A percentile compares a stretch with the other conserved stretches of the same genome.
These are phyloP conservation scores for Baudoinia panamericana DNA, from an alignment of 495 filamentous ascomycete species.

Conservation along the genomic window DNA sequence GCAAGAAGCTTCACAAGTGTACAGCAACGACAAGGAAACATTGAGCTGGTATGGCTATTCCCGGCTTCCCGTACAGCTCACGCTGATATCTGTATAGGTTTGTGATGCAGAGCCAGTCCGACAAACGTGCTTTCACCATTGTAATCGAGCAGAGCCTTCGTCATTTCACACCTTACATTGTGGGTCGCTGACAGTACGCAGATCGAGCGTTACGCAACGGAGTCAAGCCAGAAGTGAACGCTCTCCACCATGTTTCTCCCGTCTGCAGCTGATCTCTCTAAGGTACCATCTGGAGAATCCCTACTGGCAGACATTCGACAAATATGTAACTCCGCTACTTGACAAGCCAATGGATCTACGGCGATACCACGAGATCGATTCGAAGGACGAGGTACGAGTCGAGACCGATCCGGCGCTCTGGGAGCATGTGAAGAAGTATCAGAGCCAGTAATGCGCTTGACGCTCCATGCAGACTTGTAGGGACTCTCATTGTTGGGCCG, in stretches of 20 bases:
- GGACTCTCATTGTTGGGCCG: too few species aligned
- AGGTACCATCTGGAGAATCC: slow-evolving; percentile 21
- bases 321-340: slow-evolving; percentile 49
- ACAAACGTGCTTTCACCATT: slow-evolving; percentile 53
- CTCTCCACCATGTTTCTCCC: too few species aligned
- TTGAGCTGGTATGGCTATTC: slow-evolving; percentile 45
- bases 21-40: slow-evolving; percentile 54
- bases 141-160: slow-evolving; percentile 27
- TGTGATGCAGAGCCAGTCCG: slow-evolving; percentile 48
- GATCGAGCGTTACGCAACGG: slow-evolving; percentile 47
- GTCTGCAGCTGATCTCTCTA: background rate
- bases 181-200: background rate
- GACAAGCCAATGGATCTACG: slow-evolving; percentile 52
- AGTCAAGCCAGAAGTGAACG: slow-evolving; percentile 30
- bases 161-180: background rate
- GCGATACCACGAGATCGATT: slow-evolving; percentile 47
- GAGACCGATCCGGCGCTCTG: slow-evolving; percentile 16
- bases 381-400: slow-evolving; percentile 33
- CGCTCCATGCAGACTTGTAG: too few species aligned
- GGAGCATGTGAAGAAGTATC: slow-evolving; percentile 19
- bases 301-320: slow-evolving; percentile 60
- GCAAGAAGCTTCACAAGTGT: slow-evolving; percentile 50
- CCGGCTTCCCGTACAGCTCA: background rate
- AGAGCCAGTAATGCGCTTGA: too few species aligned
- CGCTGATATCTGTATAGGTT: slow-evolving; percentile 6